Percentiles rank a stretch among this genome's conserved stretches.
Evolutionary conservation across 148 eudicot genomes (phyloP).

Genomic region (Rhododendron williamsianum): DNA sequence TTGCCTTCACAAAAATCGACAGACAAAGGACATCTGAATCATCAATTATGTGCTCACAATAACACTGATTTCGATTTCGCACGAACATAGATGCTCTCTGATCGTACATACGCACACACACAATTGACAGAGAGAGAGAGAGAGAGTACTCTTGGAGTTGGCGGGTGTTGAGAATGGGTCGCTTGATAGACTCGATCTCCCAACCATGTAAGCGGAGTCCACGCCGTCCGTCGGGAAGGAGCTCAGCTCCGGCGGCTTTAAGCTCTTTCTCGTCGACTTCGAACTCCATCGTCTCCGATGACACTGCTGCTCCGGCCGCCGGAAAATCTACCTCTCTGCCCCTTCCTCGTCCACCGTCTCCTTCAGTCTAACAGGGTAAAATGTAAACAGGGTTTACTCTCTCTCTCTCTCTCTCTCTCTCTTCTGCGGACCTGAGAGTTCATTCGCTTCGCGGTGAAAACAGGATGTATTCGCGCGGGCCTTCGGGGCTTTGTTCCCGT

Average conservation of each 20-base stretch:
- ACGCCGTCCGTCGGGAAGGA: slow-evolving; percentile 54
- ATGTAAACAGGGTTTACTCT: not conserved
- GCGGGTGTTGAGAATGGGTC: slow-evolving; percentile 62
- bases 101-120: not conserved
- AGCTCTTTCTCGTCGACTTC: slow-evolving; percentile 51
- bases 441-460: not conserved
- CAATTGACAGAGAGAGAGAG: slow-evolving; percentile 6
- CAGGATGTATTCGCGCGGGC: not conserved
- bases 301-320: not conserved
- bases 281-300: slow-evolving; percentile 46
- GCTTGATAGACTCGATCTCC: slow-evolving; percentile 75
- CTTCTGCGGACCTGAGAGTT: not conserved
- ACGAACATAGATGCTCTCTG: not conserved
- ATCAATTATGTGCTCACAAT: not conserved
- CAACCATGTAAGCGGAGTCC: slow-evolving; percentile 73
- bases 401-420: too few relatives aligned
- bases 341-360: not conserved
- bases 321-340: not conserved
- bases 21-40: not conserved
- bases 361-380: not conserved
- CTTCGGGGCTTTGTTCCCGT: not conserved
- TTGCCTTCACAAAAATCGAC: not conserved
- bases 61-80: not conserved
- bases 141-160: slow-evolving; percentile 41
- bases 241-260: slow-evolving; percentile 66